Evolutionary conservation across 129 eudicot species (phyloP), one percentile per base, ranked within the genome.

Genomic region (Centella asiatica): DNA sequence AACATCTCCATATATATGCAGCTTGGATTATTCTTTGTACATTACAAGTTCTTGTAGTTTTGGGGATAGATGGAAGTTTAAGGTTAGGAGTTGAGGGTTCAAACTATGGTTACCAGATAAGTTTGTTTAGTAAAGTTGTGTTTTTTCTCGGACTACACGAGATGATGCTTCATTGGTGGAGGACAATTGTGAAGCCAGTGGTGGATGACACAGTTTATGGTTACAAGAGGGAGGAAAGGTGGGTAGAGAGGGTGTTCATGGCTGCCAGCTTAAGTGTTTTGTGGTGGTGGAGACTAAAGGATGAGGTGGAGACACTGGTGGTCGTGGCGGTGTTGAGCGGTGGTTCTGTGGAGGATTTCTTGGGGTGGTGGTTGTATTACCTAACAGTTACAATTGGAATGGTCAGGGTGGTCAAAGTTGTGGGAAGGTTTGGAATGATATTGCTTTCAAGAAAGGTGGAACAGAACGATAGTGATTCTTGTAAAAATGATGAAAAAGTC

Each of bases 211-310:
- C 96, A 1, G 62, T 92, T 5, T 80, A 65, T 24, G 98, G 98
- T 19, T 42, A 61, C 11, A 31, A 67, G 47, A 52, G 64, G 73
- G 80, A 69, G 75, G 95, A 87, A 60, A 60, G 80, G 75, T 79
- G 81, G 95, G 64, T 74, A 26, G 98, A 80, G 72, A 81, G 85
- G 95, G 80, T 68, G 83, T 79, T 66, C 39, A 59, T 87, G 76
- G 90, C 84, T 0, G 69, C 67, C 9, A 46, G 90, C 57, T 92
- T 79, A 62, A 94, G 94, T 32, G 69, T 67, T 24, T 65, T 92
- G 57, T 92, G 96, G 90, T 92, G 98, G 98, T 84, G 92, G 90
- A 71, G 78, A 73, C 31, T 92, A 81, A 84, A 94, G 69, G 88
- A 87, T 18, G 98, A 92, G 79, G 87, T 92, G 34, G 96, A 87